Evolutionary conservation across 805 yeast species (phyloP).

Genomic region (Cyberlindnera euphorbiiphila): DNA sequence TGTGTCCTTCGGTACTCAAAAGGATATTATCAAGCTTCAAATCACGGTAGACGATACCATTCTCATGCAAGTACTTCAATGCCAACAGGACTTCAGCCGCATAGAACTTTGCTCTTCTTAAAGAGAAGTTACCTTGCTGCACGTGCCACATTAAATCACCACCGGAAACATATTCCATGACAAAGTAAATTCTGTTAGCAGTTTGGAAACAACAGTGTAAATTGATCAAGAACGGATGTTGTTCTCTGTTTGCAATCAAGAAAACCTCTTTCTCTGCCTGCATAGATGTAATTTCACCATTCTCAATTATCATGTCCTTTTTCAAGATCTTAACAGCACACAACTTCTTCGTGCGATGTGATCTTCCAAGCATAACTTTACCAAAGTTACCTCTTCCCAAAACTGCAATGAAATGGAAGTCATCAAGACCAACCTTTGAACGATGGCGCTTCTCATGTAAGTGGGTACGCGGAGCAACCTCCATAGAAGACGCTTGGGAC

Average conservation of each 20-base stretch:
- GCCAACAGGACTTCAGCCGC: conserved; percentile 96
- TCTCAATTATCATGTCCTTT: conserved; percentile 91
- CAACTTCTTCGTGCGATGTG: conserved; percentile 70
- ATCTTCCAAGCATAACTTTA: conserved; percentile 95
- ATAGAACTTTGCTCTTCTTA: conserved; percentile 91
- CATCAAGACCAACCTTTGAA: conserved; percentile 86
- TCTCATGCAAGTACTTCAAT: conserved; percentile 88
- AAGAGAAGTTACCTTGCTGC: conserved; percentile 84
- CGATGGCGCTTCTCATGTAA: conserved; percentile 38
- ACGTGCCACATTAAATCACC: conserved; percentile 99
- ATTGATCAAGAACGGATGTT: conserved; percentile 89
- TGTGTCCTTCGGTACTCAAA: conserved; percentile 86
- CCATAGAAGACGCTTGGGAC: conserved; percentile 5
- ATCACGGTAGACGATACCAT: conserved; percentile 95
- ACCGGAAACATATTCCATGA: conserved; percentile 96
- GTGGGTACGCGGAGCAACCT: conserved; percentile 7
- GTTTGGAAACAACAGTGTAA: conserved; percentile 96
- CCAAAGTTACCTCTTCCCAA: conserved; percentile 99
- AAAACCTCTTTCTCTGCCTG: conserved; percentile 93
- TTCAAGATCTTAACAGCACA: conserved; percentile 97
- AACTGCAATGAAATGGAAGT: conserved; percentile 90
- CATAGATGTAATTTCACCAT: conserved; percentile 94
- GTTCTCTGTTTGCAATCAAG: conserved; percentile 72
- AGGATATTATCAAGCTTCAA: conserved; percentile 92
- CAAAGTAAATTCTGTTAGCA: conserved; percentile 94